phyloP scores from a whole-genome alignment of 208 protist genomes.

The Naegleria fowleri region DNA sequence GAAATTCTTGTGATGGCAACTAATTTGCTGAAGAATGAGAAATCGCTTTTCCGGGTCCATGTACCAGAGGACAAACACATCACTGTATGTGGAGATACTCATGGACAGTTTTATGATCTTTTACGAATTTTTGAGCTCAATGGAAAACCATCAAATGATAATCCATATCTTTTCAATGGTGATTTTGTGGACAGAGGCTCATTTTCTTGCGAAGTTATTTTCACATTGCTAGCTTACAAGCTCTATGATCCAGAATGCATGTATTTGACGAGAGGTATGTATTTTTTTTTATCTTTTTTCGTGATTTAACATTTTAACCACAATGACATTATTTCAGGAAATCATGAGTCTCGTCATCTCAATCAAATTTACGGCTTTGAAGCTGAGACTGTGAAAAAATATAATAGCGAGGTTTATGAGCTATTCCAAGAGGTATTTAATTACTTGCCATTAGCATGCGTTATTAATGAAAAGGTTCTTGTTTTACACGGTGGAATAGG shows the following conservation, averaged over 20 bases:
- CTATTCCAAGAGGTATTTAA: constrained; percentile 92
- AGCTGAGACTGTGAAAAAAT: constrained; percentile 92
- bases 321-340: constrained; percentile 45
- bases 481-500: constrained; percentile 94
- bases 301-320: constrained; percentile 58
- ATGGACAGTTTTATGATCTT: constrained; percentile 96
- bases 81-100: constrained; percentile 96
- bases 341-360: constrained; percentile 91
- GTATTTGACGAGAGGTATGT: not conserved
- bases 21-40: constrained; percentile 39
- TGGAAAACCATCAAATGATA: constrained; percentile 66
- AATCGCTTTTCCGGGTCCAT: constrained; percentile 59
- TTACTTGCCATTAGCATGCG: constrained; percentile 79
- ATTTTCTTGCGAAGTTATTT: constrained; percentile 90
- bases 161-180: constrained; percentile 91
- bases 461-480: constrained; percentile 85
- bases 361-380: constrained; percentile 97
- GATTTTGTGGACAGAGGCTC: constrained; percentile 93
- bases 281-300: constrained; percentile 30
- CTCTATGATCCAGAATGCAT: constrained; percentile 51
- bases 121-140: constrained; percentile 92
- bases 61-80: constrained; percentile 71
- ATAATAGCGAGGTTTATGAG: constrained; percentile 68
- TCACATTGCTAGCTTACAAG: constrained; percentile 92
- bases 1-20: constrained; percentile 46